Conservation (phyloP, 768 basidiomycete genomes). For the Albatrellus ellisii region DNA sequence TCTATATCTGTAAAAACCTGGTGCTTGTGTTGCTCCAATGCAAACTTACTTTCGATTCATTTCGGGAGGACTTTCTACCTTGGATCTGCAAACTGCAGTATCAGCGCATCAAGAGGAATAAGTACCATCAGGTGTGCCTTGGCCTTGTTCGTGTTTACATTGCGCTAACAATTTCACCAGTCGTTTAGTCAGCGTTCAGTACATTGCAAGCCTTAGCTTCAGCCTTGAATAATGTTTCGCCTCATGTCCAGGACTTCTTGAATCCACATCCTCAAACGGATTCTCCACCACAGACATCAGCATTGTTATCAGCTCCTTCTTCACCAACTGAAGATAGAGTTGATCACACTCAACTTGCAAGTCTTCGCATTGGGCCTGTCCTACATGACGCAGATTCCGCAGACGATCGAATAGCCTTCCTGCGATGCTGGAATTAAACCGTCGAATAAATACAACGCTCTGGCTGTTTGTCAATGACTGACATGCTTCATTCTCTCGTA, state of each 20-base stretch:
- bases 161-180: too few species aligned
- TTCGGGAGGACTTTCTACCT: slow-evolving; percentile 84
- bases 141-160: too few species aligned
- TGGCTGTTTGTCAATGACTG: not conserved
- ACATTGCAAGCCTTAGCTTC: too few species aligned
- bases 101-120: slow-evolving; percentile 41
- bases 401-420: slow-evolving; percentile 68
- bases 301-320: slow-evolving; percentile 28
- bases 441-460: slow-evolving; percentile 47
- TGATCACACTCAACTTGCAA: slow-evolving; percentile 24
- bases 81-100: slow-evolving; percentile 88
- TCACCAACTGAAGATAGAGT: slow-evolving; percentile 30
- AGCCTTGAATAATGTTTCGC: too few species aligned
- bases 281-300: slow-evolving; percentile 18
- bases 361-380: slow-evolving; percentile 51
- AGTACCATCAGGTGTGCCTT: too few species aligned
- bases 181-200: too few species aligned
- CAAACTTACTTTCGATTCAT: slow-evolving; percentile 63
- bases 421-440: slow-evolving; percentile 68
- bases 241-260: too few species aligned
- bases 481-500: slow-evolving; percentile 12
- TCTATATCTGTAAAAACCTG: slow-evolving; percentile 73
- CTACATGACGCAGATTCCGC: slow-evolving; percentile 43
- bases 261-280: not conserved
- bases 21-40: slow-evolving; percentile 60